Base-by-base conservation (phyloP, 805 yeast species). In the Candida incommunis region DNA sequence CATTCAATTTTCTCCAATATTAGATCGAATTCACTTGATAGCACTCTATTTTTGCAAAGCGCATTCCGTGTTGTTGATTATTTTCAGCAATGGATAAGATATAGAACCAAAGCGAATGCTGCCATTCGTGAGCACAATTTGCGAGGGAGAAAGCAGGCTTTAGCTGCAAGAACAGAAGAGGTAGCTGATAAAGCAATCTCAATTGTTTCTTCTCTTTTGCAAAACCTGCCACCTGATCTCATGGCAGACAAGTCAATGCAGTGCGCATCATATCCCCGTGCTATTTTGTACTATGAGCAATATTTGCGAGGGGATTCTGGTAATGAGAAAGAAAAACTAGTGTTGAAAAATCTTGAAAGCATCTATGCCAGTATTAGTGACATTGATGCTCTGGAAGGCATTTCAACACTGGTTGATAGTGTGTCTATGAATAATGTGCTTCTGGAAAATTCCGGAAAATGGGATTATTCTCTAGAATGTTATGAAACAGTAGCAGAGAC, bases 351-450 rank as follows among this genome's bases (percentile, higher is more conserved):
- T 23, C 50, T 92, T n/a, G 86, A 85, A 53, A 71, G 72, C 23
- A 82, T 88, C 67, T 92, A 92, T 59, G 80, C 95, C 4, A 81
- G 76, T 46, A 76, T 92, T 42, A 90, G 86, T 54, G 98, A 94
- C 56, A 71, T 80, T 29, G 99, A 92, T 65, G 79, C 95, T 0
- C 68, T 92, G 25, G 88, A 83, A 57, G 99, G 98, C 21, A 76
- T 85, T 3, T 64, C 88, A 46, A 78, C 83, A 48, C 72, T 72
- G 48, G 80, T 84, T 52, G 77, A 64, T 2, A 72, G 81, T 0
- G 74, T 76, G 35, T 75, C 77, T 50, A 63, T 86, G 40, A 72
- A 75, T n/a, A 88, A 87, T 48, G 83, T 85, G 56, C 71, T 88
- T 22, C 68, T 78, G 4, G 92, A 86, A 52, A 87, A 83, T 52